Base-by-base conservation (phyloP, 768 basidiomycete species). In the Boletus subparvulus region DNA sequence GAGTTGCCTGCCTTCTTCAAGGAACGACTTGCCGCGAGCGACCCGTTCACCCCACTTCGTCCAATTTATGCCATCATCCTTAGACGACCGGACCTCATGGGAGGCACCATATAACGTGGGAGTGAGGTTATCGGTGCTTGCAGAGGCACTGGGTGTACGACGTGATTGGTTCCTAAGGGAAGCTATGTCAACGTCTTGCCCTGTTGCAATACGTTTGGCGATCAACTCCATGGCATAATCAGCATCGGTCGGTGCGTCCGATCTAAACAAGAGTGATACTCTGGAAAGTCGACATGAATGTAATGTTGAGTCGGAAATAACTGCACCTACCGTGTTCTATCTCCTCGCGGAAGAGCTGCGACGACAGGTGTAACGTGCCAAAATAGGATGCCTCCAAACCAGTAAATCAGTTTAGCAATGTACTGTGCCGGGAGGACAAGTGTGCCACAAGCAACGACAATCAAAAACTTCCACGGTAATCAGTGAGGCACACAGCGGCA, bases 151-250 rank as follows among this genome's bases (percentile, higher is more conserved):
- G 37, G 55, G 56, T 50, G 42, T 33, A 56, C 42, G 54, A 65
- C 58, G 54, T 46, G 63, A 46, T 33, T 56, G 63, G 26, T 57
- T 69, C 36, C 65, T 49, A 10, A 46, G 60, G 41, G 61, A 63
- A 12, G 71, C 61, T 6, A 79, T 74, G 21, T 66, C 72, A 36
- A 86, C 65, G 26, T 78, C 75, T 47, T 85, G 73, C 7, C 86
- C 86, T 19, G 77, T 71, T 35, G 81, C 78, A 5, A 87, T 76
- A 9, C 87, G 81, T 54, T 78, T 75, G 4, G 85, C 79, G 17
- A 88, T 87, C 12, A 88, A 66, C 37, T 85, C 78, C 83, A 88
- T 87, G 3, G 87, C 86, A 62, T 85, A 84, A 47, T 88, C 85
- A 4, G 82, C 78, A 60, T 89, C 86, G 4, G 85, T 88, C 0